Evolutionary conservation across 345 rosid species (phyloP).

Genomic region (Conringia planisiliqua): DNA sequence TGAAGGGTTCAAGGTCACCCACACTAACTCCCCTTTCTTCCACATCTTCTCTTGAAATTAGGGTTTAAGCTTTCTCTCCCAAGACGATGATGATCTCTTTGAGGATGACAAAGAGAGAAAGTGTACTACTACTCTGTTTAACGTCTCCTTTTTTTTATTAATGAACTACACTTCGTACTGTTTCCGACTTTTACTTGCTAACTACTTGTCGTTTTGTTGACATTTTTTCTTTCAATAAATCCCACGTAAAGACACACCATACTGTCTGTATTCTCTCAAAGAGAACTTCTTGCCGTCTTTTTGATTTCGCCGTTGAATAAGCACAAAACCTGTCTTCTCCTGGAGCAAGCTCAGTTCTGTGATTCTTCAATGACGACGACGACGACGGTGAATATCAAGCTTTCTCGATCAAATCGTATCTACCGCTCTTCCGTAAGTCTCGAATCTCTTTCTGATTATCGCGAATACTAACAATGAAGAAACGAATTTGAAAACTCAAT

Average conservation of each 20-base stretch:
- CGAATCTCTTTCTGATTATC: background rate
- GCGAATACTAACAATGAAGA: background rate
- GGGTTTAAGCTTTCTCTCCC: slow-evolving; percentile 11
- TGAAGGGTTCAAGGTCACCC: background rate
- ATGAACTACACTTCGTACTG: background rate
- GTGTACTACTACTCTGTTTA: background rate
- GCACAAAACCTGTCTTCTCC: background rate
- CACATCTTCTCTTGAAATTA: slow-evolving; percentile 19
- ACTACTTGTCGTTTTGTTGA: background rate
- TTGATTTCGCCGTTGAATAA: background rate
- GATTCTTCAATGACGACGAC: slow-evolving; percentile 26
- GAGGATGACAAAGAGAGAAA: too few relatives aligned
- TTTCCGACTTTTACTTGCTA: background rate
- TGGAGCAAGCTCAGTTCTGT: background rate
- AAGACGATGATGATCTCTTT: too few relatives aligned
- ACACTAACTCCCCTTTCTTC: slow-evolving; percentile 30
- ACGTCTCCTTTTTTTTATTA: background rate
- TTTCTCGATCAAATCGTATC: slow-evolving; percentile 64
- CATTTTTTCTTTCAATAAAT: background rate
- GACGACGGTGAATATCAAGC: slow-evolving; percentile 49
- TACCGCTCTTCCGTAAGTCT: slow-evolving; percentile 59
- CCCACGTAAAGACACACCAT: background rate
- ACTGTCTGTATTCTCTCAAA: background rate
- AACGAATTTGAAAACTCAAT: background rate
- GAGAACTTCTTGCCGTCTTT: slow-evolving; percentile 19